A percentile compares a stretch with the other conserved stretches of the same genome.
These are phyloP conservation scores for Solanum corneliomulleri DNA, from an alignment of 257 asterid genomes.

Conservation along the genomic window DNA sequence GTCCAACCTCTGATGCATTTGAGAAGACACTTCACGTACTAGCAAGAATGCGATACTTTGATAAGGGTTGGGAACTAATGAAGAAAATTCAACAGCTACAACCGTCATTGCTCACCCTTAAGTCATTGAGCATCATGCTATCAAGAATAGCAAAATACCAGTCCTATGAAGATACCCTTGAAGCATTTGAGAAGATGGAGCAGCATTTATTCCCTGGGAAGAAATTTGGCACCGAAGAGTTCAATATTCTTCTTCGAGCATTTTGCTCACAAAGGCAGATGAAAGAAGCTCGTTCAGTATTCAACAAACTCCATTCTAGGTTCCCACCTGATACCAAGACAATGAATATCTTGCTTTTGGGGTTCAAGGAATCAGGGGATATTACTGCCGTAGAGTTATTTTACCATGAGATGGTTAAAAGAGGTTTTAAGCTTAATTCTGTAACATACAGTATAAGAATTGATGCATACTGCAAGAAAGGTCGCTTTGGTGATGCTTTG, in stretches of 20 bases:
- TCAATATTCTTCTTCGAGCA: slow-evolving; percentile 74
- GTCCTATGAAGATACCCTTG: slow-evolving; percentile 64
- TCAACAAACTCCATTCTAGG: slow-evolving; percentile 51
- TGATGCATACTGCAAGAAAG: slow-evolving; percentile 69
- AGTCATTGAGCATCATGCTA: slow-evolving; percentile 82
- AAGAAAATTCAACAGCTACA: slow-evolving; percentile 27
- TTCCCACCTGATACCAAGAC: slow-evolving; percentile 72
- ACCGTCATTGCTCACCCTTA: slow-evolving; percentile 67
- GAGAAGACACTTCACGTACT: slow-evolving; percentile 88
- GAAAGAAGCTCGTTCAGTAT: slow-evolving; percentile 77
- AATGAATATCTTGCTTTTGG: slow-evolving; percentile 80
- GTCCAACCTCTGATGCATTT: slow-evolving; percentile 76
- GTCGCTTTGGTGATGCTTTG: slow-evolving; percentile 60
- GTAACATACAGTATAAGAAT: slow-evolving; percentile 61
- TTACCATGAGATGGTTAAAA: slow-evolving; percentile 76
- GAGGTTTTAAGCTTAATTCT: slow-evolving; percentile 70
- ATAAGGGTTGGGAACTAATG: slow-evolving; percentile 76
- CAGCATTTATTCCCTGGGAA: slow-evolving; percentile 29
- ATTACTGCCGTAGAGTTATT: slow-evolving; percentile 77
- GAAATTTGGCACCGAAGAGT: slow-evolving; percentile 60
- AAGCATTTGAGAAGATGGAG: slow-evolving; percentile 83
- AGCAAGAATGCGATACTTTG: slow-evolving; percentile 80
- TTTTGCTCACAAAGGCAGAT: slow-evolving; percentile 80
- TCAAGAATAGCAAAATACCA: slow-evolving; percentile 68
- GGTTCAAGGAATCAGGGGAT: slow-evolving; percentile 83